phyloP scores from a whole-genome alignment of 345 rosid species.

The Kernera saxatilis region DNA sequence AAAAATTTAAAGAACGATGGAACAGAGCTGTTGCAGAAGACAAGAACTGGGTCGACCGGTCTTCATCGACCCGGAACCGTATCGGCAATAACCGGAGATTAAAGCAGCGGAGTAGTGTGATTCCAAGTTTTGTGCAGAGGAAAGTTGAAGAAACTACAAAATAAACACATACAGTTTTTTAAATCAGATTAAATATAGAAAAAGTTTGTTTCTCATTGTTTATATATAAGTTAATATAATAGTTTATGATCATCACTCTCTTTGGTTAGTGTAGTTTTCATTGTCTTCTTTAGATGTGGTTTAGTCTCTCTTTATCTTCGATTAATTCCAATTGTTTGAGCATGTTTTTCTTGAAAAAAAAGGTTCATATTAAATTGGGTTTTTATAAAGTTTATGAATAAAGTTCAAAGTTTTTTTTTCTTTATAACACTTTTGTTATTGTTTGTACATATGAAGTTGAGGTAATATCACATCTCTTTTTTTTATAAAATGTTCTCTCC shows the following conservation, averaged over 20 bases:
- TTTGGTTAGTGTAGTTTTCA: conserved; percentile 10
- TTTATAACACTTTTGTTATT: background rate
- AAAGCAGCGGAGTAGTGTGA: conserved; percentile 10
- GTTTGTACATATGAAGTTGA: background rate
- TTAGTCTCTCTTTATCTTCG: background rate
- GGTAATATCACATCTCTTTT: background rate
- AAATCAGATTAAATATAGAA: conserved; percentile 16
- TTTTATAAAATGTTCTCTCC: background rate
- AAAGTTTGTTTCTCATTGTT: background rate
- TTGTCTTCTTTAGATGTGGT: background rate
- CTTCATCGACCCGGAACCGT: conserved; percentile 16
- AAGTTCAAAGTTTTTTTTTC: background rate
- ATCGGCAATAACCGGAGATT: conserved; percentile 15
- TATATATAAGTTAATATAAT: conserved; percentile 20
- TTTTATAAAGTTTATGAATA: background rate
- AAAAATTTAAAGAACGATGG: conserved; percentile 70
- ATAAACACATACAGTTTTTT: conserved; percentile 6
- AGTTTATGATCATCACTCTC: conserved; percentile 11
- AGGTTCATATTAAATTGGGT: background rate
- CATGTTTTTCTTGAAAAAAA: background rate
- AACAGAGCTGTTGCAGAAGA: conserved; percentile 60
- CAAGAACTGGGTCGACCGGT: conserved; percentile 65
- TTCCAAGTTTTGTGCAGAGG: conserved; percentile 17
- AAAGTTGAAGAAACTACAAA: conserved; percentile 11
- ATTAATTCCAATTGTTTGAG: background rate